A percentile compares a stretch with the other conserved stretches of the same genome.
These are phyloP conservation scores for Fonsecaea nubica DNA, from an alignment of 2,329 filamentous ascomycete species.

Conservation along the genomic window DNA sequence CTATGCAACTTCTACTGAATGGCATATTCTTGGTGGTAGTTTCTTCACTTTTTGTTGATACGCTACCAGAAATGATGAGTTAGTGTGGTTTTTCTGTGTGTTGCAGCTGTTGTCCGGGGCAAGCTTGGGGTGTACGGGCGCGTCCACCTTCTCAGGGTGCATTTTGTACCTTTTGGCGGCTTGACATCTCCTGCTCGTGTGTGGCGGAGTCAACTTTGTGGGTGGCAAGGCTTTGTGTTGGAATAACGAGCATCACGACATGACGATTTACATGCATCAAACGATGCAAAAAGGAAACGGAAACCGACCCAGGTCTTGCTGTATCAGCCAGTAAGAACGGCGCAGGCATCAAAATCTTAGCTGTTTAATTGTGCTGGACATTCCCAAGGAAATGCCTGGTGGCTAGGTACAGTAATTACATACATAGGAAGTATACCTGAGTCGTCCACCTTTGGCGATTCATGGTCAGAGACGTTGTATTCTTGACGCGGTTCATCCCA, in stretches of 20 bases:
- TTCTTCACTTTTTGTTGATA: not conserved
- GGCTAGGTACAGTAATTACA: not conserved
- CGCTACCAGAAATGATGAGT: not conserved
- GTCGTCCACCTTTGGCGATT: too few species aligned
- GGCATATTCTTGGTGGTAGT: not conserved
- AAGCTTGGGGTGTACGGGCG: not conserved
- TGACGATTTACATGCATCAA: not conserved
- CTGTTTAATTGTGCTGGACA: not conserved
- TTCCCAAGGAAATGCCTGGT: not conserved
- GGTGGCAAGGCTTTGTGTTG: not conserved
- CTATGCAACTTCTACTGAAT: not conserved
- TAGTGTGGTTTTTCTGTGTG: not conserved
- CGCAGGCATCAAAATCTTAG: not conserved
- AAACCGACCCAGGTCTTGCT: not conserved
- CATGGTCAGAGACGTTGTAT: too few species aligned
- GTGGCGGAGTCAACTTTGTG: not conserved
- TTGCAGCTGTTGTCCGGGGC: not conserved
- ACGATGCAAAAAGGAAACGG: not conserved
- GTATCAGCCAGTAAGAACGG: not conserved
- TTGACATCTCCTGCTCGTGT: not conserved
- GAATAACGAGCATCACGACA: not conserved
- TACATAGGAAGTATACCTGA: too few species aligned
- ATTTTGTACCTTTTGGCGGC: not conserved
- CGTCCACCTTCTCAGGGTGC: not conserved
- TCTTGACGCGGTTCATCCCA: too few species aligned